A percentile compares a stretch with the other conserved stretches of the same genome.
These are phyloP conservation scores for Trichomonas vaginalis DNA, from an alignment of 208 protist genomes.

Conservation along the genomic window DNA sequence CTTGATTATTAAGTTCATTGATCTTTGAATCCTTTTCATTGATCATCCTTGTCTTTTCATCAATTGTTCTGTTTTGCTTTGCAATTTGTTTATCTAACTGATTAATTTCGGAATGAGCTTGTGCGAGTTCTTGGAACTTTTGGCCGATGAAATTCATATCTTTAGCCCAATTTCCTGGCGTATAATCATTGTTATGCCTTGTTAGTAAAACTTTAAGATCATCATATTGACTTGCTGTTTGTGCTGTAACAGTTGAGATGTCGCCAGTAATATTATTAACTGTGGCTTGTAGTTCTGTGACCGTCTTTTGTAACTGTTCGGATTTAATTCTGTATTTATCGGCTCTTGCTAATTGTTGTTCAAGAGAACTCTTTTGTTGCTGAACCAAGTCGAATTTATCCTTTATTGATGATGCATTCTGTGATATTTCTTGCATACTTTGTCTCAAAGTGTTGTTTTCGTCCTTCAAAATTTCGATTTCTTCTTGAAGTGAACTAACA, in stretches of 20 bases:
- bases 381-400: neutral
- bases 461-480: neutral
- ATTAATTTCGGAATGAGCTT: neutral
- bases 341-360: neutral
- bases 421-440: neutral
- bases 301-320: neutral
- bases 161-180: neutral
- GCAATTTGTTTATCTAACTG: neutral
- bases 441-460: neutral
- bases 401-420: neutral
- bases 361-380: neutral
- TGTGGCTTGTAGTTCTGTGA: neutral
- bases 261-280: neutral
- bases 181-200: neutral
- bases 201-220: neutral
- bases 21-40: neutral
- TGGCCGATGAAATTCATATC: neutral
- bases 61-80: neutral
- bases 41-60: neutral
- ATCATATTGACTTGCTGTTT: neutral
- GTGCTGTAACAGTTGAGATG: neutral
- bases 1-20: neutral
- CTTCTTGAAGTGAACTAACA: neutral
- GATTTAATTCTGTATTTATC: neutral
- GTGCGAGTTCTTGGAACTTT: neutral